Base-by-base conservation (phyloP, 1,284 basidiomycete species). In the Flammula alnicola region DNA sequence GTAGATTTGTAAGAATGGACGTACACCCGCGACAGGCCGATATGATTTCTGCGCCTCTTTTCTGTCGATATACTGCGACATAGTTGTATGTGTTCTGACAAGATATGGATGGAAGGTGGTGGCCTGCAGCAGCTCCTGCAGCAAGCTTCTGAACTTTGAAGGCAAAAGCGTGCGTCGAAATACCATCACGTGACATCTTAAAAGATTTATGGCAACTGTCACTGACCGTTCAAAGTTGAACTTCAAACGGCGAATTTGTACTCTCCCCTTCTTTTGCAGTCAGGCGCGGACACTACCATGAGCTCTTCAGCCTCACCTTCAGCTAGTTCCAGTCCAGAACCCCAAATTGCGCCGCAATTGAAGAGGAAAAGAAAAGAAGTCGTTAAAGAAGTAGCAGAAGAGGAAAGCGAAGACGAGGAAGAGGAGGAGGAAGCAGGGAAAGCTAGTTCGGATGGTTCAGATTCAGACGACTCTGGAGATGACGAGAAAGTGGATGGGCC, bases 21-120 rank as follows among this genome's bases (percentile, higher is more conserved):
- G 52, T 61, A 75, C 74, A 33, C 74, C 74, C 27, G 68, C 59
- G 51, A 63, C 68, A 6, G 73, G 75, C 42, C 75, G 64, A 52
- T 76, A 76, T 5, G 72, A 70, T 23, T 68, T 65, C 32, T 60
- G 63, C 11, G 70, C 72, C 40, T 64, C 63, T 48, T 64, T 69
- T 47, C 59, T 61, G 64, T 75, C 70, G 37, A 74, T 63, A 52
- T 76, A 75, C 57, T 67, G 66, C 12, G 69, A 66, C 57, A 58
- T 58, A 17, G 16, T n/a, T 14, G 16, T 17, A 7, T 22, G 30
- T 19, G 29, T 35, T 33, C 31, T 3, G 14, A 4, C 19, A 8
- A 12, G 12, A 19, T 20, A 23, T 44, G 26, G 35, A 17, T 9
- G 30, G 29, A 29, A 16, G 41, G 29, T 22, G n/a, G 22, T 17